phyloP scores from a whole-genome alignment of 148 eudicot genomes.

The Arctostaphylos glauca region DNA sequence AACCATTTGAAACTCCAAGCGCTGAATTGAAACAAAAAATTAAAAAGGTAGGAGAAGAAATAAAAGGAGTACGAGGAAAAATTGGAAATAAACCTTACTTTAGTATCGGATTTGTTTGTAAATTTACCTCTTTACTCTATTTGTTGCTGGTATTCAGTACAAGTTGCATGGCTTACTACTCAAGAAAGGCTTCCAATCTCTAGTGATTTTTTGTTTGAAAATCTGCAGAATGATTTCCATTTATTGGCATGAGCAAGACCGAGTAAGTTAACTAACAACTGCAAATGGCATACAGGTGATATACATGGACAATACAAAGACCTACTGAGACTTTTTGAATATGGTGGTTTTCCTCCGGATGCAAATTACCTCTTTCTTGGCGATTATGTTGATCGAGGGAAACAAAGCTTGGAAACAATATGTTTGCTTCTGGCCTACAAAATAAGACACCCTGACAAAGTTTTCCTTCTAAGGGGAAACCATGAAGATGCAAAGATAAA shows the following conservation, averaged over 20 bases:
- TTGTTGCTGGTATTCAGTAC: background rate
- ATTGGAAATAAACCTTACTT: background rate
- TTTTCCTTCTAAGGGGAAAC: conserved; percentile 80
- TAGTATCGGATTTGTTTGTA: background rate
- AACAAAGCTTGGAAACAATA: conserved; percentile 89
- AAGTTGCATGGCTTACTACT: background rate
- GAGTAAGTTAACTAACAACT: conserved; percentile 19
- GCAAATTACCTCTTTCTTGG: conserved; percentile 89
- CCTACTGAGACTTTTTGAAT: conserved; percentile 75
- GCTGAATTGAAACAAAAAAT: background rate
- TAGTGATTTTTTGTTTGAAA: background rate
- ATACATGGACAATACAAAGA: conserved; percentile 91
- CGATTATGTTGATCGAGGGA: conserved; percentile 89
- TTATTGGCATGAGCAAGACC: background rate
- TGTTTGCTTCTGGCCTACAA: conserved; percentile 84
- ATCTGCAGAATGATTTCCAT: background rate
- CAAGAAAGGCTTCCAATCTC: background rate
- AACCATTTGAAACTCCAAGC: background rate
- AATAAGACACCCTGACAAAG: conserved; percentile 69
- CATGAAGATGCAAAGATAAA: conserved; percentile 95
- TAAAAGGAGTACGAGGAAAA: background rate
- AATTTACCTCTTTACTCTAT: background rate
- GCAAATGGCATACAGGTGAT: conserved; percentile 52
- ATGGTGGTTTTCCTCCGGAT: conserved; percentile 79
- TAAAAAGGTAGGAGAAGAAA: background rate